These are phyloP conservation scores for Cokeromyces recurvatus DNA, from an alignment of 371 early-diverging fungal genomes.

Conservation along the genomic window DNA sequence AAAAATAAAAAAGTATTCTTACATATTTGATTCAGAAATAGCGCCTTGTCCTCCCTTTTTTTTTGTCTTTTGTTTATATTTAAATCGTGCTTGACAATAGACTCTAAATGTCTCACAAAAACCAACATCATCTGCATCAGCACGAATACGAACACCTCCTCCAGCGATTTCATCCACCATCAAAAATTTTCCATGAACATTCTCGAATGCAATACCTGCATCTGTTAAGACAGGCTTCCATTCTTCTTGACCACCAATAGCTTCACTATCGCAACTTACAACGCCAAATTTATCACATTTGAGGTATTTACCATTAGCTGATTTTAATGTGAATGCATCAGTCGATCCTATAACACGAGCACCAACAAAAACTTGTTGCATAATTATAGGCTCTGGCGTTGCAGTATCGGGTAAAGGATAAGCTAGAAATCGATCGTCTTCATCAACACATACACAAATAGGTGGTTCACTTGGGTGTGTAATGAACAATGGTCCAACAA, in stretches of 20 bases:
- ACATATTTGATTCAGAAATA: too few species aligned
- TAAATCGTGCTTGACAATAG: constrained; percentile 64
- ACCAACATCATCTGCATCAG: constrained; percentile 71
- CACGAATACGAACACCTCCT: constrained; percentile 55
- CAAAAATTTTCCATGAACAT: constrained; percentile 53
- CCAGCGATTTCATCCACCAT: constrained; percentile 61
- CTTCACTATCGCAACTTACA: constrained; percentile 66
- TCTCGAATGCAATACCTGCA: constrained; percentile 71
- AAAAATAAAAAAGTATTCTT: too few species aligned
- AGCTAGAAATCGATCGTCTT: constrained; percentile 45
- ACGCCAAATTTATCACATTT: constrained; percentile 82
- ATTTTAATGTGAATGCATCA: constrained; percentile 59
- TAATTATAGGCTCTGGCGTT: constrained; percentile 56
- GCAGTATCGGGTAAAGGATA: constrained; percentile 33
- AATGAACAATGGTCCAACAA: constrained; percentile 70
- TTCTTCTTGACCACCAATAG: constrained; percentile 78
- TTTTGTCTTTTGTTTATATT: constrained; percentile 36
- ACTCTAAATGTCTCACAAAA: constrained; percentile 71
- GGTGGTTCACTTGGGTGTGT: constrained; percentile 64
- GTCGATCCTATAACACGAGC: constrained; percentile 50
- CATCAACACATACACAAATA: constrained; percentile 53
- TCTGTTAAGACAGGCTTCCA: constrained; percentile 69
- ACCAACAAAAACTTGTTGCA: constrained; percentile 72
- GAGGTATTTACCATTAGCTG: constrained; percentile 65
- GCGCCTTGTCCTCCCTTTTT: too few species aligned